Evolutionary conservation across 2,329 filamentous ascomycete species (phyloP).

Genomic region (Nemania sp.): DNA sequence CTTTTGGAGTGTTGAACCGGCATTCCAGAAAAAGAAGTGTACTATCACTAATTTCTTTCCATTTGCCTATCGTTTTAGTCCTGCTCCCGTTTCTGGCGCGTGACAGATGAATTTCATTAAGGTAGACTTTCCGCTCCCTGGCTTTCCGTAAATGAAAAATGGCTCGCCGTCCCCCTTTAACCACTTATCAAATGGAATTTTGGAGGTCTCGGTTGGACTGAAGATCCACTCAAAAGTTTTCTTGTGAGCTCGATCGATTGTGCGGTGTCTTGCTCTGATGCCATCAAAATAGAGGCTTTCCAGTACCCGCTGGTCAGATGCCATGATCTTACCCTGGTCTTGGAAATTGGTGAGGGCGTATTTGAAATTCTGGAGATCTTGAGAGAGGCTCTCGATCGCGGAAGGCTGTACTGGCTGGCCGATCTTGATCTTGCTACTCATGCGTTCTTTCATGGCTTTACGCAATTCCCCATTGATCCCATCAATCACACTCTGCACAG

Average conservation of each 20-base stretch:
- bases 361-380: background rate
- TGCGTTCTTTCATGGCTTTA: background rate
- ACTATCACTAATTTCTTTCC: background rate
- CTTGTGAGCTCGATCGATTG: background rate
- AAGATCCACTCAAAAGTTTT: background rate
- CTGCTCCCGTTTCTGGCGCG: background rate
- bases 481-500: background rate
- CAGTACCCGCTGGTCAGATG: background rate
- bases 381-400: background rate
- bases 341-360: background rate
- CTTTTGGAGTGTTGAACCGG: background rate
- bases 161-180: background rate
- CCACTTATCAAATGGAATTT: background rate
- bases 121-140: background rate
- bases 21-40: background rate
- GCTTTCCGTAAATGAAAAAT: background rate
- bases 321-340: background rate
- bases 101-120: background rate
- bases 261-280: background rate
- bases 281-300: background rate
- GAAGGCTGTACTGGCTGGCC: background rate
- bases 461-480: background rate
- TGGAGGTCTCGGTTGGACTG: background rate
- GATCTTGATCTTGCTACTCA: background rate
- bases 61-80: background rate